Evolutionary conservation across 768 basidiomycete genomes (phyloP).

Genomic region (Calocybe cyanea): DNA sequence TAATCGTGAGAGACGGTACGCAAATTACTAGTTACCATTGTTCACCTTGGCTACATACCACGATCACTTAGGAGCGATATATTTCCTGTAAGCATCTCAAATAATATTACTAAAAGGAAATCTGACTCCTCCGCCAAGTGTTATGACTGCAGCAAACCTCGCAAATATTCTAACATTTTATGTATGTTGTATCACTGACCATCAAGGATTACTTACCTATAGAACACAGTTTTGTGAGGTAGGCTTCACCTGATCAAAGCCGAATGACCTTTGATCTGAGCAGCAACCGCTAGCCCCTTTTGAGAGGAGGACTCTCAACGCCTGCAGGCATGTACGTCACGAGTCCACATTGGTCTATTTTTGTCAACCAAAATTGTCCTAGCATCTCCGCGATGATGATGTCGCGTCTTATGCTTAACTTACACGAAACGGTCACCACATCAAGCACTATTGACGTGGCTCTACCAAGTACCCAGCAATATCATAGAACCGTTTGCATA

Average conservation of each 20-base stretch:
- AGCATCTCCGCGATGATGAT: conserved; percentile 51
- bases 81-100: conserved; percentile 43
- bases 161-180: conserved; percentile 43
- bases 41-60: background rate
- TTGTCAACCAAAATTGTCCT: background rate
- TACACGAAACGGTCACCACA: conserved; percentile 34
- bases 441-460: no score
- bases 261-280: background rate
- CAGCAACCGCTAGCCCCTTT: conserved; percentile 31
- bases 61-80: conserved; percentile 41
- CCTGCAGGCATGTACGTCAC: conserved; percentile 44
- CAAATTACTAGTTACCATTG: conserved; percentile 1
- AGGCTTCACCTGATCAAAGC: conserved; percentile 5
- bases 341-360: background rate
- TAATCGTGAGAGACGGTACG: conserved; percentile 51
- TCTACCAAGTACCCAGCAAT: no score
- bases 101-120: background rate
- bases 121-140: conserved; percentile 23
- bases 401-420: conserved; percentile 54
- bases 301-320: conserved; percentile 43
- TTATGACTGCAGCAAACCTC: conserved; percentile 49
- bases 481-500: no score
- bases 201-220: background rate
- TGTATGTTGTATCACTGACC: conserved; percentile 17
- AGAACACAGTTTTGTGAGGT: conserved; percentile 24